Evolutionary conservation across 75 land plant species (phyloP).

Genomic region (Cunninghamia lanceolata): DNA sequence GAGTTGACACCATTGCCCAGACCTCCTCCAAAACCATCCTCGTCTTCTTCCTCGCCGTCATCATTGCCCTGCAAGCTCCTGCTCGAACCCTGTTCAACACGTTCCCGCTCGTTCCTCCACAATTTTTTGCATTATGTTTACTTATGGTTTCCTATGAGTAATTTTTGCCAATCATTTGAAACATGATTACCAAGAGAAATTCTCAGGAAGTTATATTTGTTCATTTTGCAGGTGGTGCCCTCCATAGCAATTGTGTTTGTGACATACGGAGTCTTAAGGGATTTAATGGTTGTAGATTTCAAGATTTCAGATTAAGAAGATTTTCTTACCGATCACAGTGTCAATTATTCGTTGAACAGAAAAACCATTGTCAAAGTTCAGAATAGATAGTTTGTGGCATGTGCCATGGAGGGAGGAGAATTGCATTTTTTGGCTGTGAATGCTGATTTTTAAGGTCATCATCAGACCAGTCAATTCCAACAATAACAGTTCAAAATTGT

Average conservation of each 20-base stretch:
- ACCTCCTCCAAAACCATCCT: no score
- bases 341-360: not conserved
- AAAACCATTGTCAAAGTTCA: not conserved
- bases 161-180: not conserved
- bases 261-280: constrained; percentile 49
- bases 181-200: not conserved
- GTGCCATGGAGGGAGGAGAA: not conserved
- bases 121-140: not conserved
- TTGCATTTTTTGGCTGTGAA: not conserved
- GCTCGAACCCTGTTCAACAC: no score
- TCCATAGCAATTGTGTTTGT: constrained; percentile 57
- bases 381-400: not conserved
- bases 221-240: constrained; percentile 45
- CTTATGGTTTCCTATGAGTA: not conserved
- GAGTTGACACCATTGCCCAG: no score
- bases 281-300: constrained; percentile 37
- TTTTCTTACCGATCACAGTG: not conserved
- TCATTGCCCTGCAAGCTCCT: no score
- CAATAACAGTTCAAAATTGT: not conserved
- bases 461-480: not conserved
- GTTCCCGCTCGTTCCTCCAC: no score
- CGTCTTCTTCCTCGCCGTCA: no score
- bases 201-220: not conserved
- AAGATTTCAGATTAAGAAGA: constrained; percentile 44
- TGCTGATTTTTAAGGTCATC: not conserved